A percentile compares a stretch with the other conserved stretches of the same genome.
Conservation (phyloP, 257 asterid species). For the Solanum rostratum region DNA sequence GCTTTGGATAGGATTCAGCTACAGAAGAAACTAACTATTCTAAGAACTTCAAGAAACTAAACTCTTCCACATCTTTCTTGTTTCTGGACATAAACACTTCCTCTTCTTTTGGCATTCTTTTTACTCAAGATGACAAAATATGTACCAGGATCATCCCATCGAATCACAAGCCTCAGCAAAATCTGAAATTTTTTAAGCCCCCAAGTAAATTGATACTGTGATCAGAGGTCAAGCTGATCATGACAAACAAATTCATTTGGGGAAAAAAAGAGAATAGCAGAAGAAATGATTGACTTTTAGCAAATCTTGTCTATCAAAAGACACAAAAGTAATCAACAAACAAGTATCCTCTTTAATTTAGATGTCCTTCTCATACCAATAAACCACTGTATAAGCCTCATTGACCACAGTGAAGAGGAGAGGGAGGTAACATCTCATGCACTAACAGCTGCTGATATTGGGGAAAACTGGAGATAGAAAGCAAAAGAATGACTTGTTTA, state of each 20-base stretch:
- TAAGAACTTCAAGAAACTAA: not conserved
- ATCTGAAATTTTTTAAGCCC: not conserved
- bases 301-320: not conserved
- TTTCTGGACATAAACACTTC: not conserved
- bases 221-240: not conserved
- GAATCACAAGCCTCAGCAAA: not conserved
- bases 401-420: not conserved
- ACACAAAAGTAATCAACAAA: not conserved
- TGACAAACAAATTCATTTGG: not conserved
- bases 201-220: not conserved
- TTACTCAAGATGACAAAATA: not conserved
- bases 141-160: not conserved
- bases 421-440: not conserved
- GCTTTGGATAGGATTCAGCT: not conserved
- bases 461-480: not conserved
- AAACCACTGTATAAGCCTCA: not conserved
- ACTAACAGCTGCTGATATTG: not conserved
- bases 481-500: not conserved
- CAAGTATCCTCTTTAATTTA: not conserved
- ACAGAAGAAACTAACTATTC: not conserved
- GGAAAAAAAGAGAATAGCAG: not conserved
- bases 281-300: not conserved
- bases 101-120: not conserved
- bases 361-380: not conserved
- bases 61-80: not conserved